Evolutionary conservation across 495 filamentous ascomycete genomes (phyloP), one percentile per base, ranked within the genome.

Genomic region (Penicillium fimorum): DNA sequence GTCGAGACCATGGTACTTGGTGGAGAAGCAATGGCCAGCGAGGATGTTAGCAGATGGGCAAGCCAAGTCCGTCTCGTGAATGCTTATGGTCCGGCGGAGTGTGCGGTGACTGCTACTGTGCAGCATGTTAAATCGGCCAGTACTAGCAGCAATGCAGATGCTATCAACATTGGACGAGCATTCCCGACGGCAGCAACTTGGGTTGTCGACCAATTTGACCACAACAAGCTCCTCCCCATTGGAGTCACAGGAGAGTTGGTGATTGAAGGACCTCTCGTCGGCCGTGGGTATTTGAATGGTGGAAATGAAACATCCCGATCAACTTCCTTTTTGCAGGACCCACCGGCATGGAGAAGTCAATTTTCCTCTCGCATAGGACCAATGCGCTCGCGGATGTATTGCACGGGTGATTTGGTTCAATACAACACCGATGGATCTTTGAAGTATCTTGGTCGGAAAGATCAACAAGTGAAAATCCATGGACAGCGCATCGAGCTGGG

Each of bases 381-480:
- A 3, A 18, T 18, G n/a, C 8, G 5, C 4, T 18, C n/a, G 5
- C 38, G n/a, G 2, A 20, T 41, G 38, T 93, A 93, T 60, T 81
- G 87, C 8, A 92, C 89, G 9, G 89, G 89, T 4, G 89, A 93
- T 60, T 69, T 92, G 10, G 89, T 91, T 15, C 76, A 87, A 2
- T 76, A 89, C 22, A 74, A 88, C 11, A 74, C 87, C 44, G 84
- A 92, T 62, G 81, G 77, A 8, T 82, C 79, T 24, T 85, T 92
- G 53, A 78, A 85, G 33, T 91, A 91, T 58, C 62, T 87, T 6
- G 88, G 89, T 0, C 79, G 89, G 10, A 83, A 82, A 1, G 89
- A 93, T 63, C 86, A 88, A 53, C 53, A 55, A 25, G 82, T 91
- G 29, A 92, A 92, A 66, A 76, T 91, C 1, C 78, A 87, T 12